phyloP scores from a whole-genome alignment of 768 basidiomycete species.

The Suillus occidentalis region DNA sequence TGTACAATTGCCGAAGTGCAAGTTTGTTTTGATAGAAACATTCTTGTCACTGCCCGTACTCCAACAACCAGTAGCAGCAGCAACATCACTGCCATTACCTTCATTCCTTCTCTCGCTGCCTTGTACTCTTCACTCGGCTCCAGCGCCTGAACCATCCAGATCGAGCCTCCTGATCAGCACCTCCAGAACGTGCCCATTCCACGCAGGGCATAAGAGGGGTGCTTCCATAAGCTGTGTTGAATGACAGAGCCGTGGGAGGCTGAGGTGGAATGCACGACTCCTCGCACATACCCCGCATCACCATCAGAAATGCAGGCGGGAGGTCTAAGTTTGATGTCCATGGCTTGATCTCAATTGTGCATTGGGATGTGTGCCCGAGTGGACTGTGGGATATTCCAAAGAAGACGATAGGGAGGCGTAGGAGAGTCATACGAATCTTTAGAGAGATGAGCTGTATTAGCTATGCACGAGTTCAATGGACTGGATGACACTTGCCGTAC shows the following conservation, averaged over 20 bases:
- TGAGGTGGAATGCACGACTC: not conserved
- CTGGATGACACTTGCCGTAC: conserved; percentile 34
- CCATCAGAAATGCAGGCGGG: conserved; percentile 47
- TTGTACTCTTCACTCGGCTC: too few relatives aligned
- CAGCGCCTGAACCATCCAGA: too few relatives aligned
- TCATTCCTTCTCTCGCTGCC: not conserved
- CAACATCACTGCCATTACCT: too few relatives aligned
- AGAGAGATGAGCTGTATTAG: conserved; percentile 8
- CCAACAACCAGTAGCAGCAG: too few relatives aligned
- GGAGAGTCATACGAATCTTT: conserved; percentile 35
- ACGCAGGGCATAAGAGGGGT: too few relatives aligned
- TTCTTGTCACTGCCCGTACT: too few relatives aligned
- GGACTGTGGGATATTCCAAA: conserved; percentile 24
- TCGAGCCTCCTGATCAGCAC: too few relatives aligned
- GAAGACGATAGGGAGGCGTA: not conserved
- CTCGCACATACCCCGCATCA: conserved; percentile 21
- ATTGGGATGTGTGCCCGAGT: conserved; percentile 41
- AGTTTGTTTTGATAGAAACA: too few relatives aligned
- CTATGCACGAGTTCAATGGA: not conserved
- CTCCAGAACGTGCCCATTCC: too few relatives aligned
- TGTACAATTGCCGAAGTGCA: too few relatives aligned
- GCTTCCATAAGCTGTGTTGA: too few relatives aligned
- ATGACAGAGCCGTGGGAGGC: not conserved
- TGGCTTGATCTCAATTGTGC: conserved; percentile 43
- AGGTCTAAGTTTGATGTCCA: conserved; percentile 49